Percentiles rank a stretch among this genome's conserved stretches.
Evolutionary conservation across 2,329 filamentous ascomycete genomes (phyloP).

Genomic region (Cercospora sojina): DNA sequence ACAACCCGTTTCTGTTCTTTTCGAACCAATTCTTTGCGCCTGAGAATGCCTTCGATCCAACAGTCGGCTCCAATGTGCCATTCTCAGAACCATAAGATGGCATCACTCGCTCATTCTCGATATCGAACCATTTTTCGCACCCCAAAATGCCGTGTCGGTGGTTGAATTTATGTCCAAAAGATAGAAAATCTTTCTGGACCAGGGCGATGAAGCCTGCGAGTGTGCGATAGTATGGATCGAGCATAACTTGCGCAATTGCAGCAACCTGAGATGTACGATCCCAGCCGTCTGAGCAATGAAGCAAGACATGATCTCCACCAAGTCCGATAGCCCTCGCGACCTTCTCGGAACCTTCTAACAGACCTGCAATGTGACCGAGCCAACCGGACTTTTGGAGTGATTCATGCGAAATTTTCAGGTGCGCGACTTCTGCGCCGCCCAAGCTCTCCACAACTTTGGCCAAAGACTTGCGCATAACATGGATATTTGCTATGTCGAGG

Average conservation of each 20-base stretch:
- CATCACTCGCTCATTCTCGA: slow-evolving; percentile 76
- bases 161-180: slow-evolving; percentile 96
- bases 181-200: slow-evolving; percentile 96
- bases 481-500: slow-evolving; percentile 95
- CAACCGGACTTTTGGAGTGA: slow-evolving; percentile 80
- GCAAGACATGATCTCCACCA: slow-evolving; percentile 89
- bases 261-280: slow-evolving; percentile 94
- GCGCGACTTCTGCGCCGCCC: slow-evolving; percentile 87
- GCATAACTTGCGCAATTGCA: slow-evolving; percentile 84
- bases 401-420: slow-evolving; percentile 77
- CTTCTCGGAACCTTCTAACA: slow-evolving; percentile 79
- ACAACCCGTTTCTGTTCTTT: slow-evolving; percentile 52
- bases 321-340: slow-evolving; percentile 88
- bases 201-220: slow-evolving; percentile 92
- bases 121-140: slow-evolving; percentile 90
- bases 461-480: slow-evolving; percentile 92
- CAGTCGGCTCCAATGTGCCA: slow-evolving; percentile 47
- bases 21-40: slow-evolving; percentile 84
- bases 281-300: slow-evolving; percentile 98
- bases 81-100: slow-evolving; percentile 39
- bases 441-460: slow-evolving; percentile 83
- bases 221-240: slow-evolving; percentile 94
- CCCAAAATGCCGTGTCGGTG: slow-evolving; percentile 84
- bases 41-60: slow-evolving; percentile 65
- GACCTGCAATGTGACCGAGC: slow-evolving; percentile 82